Conservation (phyloP, 2,329 filamentous ascomycete genomes). For the Amauroascus verrucosus region DNA sequence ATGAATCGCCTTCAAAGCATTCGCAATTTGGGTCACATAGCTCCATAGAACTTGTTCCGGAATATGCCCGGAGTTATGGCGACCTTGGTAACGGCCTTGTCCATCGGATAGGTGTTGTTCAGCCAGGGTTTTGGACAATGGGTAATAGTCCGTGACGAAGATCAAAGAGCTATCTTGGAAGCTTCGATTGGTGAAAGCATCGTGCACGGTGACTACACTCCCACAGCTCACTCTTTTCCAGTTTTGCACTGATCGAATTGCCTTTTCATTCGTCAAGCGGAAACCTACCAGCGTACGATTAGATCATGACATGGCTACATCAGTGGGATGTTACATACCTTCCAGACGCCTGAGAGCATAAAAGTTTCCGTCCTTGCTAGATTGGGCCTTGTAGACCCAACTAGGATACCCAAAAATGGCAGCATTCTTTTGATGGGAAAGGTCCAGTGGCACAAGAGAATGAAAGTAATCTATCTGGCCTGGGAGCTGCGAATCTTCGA, state of each 20-base stretch:
- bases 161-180: conserved; percentile 94
- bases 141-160: conserved; percentile 88
- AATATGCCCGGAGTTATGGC: conserved; percentile 42
- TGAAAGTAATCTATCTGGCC: conserved; percentile 76
- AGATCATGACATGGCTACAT: not conserved
- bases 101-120: conserved; percentile 55
- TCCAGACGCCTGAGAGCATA: conserved; percentile 82
- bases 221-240: conserved; percentile 81
- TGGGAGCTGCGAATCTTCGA: conserved; percentile 56
- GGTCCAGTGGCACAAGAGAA: conserved; percentile 81
- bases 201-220: conserved; percentile 74
- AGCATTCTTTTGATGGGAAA: conserved; percentile 64
- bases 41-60: conserved; percentile 74
- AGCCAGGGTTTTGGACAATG: conserved; percentile 76
- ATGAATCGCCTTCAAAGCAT: conserved; percentile 79
- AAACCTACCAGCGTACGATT: conserved; percentile 47
- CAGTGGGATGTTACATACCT: conserved; percentile 38
- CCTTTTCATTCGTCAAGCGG: conserved; percentile 76
- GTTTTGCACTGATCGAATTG: conserved; percentile 72
- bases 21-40: conserved; percentile 85
- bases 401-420: conserved; percentile 76
- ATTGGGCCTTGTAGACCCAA: conserved; percentile 92
- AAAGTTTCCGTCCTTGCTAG: conserved; percentile 75
- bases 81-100: conserved; percentile 33
- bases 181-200: conserved; percentile 84